phyloP scores from a whole-genome alignment of 164 flowering plant genomes.

The Kalanchoe fedtschenkoi region DNA sequence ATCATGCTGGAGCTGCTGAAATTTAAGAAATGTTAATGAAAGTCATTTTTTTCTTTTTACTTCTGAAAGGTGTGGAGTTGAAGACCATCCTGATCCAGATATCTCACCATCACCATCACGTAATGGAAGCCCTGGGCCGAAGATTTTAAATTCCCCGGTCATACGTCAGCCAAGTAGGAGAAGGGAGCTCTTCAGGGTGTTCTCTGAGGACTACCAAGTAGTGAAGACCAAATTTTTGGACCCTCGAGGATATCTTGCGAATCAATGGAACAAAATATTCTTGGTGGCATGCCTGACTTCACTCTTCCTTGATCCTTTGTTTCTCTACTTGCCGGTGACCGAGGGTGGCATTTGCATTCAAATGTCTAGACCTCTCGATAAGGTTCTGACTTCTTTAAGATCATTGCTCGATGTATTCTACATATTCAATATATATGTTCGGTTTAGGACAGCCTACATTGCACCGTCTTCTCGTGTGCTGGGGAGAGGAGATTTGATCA shows the following conservation, averaged over 20 bases:
- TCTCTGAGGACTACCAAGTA: constrained; percentile 31
- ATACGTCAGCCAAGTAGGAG: neutral
- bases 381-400: constrained; percentile 17
- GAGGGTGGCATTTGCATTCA: constrained; percentile 18
- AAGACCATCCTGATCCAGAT: neutral
- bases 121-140: neutral
- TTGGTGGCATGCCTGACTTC: constrained; percentile 31
- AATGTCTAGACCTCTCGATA: constrained; percentile 11
- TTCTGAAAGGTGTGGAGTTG: neutral
- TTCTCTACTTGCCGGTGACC: constrained; percentile 25
- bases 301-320: constrained; percentile 38
- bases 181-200: constrained; percentile 29
- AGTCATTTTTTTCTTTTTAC: neutral
- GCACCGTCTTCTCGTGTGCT: constrained; percentile 50
- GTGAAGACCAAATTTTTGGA: constrained; percentile 24
- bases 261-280: constrained; percentile 34
- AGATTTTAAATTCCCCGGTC: neutral
- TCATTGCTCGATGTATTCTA: constrained; percentile 29
- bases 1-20: neutral
- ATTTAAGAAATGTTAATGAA: neutral
- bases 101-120: neutral
- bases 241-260: constrained; percentile 26
- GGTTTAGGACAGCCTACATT: constrained; percentile 38
- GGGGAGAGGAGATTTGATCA: constrained; percentile 44
- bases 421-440: constrained; percentile 24